These are phyloP conservation scores for Alternaria consortialis DNA, from an alignment of 2,329 filamentous ascomycete genomes.

Conservation along the genomic window DNA sequence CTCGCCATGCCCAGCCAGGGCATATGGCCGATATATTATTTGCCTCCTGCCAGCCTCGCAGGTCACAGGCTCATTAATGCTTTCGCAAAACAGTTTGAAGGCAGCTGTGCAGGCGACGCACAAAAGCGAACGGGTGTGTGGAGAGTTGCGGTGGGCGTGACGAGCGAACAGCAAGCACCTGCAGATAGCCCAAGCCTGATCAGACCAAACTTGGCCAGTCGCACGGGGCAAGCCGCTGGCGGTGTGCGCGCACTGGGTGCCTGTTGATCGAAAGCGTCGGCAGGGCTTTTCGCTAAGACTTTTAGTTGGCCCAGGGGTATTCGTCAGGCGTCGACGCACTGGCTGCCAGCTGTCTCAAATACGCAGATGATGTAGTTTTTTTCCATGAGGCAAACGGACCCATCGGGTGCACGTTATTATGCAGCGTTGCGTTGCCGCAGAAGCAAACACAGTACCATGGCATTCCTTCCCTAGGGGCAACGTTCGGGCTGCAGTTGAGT, in stretches of 20 bases:
- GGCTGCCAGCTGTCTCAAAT: constrained; percentile 39
- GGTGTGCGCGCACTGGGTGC: constrained; percentile 41
- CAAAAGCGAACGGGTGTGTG: constrained; percentile 31
- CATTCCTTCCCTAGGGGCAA: constrained; percentile 19
- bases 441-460: constrained; percentile 15
- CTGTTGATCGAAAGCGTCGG: constrained; percentile 41
- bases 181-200: constrained; percentile 36
- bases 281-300: constrained; percentile 37
- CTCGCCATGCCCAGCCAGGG: constrained; percentile 46
- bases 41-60: constrained; percentile 39
- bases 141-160: constrained; percentile 40
- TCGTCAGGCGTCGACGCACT: constrained; percentile 39
- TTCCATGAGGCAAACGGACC: constrained; percentile 13
- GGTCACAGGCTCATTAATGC: constrained; percentile 37
- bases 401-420: constrained; percentile 1
- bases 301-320: constrained; percentile 29
- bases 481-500: constrained; percentile 33
- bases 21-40: constrained; percentile 37
- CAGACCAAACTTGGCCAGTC: constrained; percentile 36
- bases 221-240: constrained; percentile 43
- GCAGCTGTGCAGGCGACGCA: constrained; percentile 46
- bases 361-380: constrained; percentile 31
- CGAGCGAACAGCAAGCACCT: constrained; percentile 42
- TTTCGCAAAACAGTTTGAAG: constrained; percentile 31
- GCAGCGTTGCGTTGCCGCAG: constrained; percentile 18